phyloP scores from a whole-genome alignment of 1,139 yeast genomes.

The Diutina neorugosa region DNA sequence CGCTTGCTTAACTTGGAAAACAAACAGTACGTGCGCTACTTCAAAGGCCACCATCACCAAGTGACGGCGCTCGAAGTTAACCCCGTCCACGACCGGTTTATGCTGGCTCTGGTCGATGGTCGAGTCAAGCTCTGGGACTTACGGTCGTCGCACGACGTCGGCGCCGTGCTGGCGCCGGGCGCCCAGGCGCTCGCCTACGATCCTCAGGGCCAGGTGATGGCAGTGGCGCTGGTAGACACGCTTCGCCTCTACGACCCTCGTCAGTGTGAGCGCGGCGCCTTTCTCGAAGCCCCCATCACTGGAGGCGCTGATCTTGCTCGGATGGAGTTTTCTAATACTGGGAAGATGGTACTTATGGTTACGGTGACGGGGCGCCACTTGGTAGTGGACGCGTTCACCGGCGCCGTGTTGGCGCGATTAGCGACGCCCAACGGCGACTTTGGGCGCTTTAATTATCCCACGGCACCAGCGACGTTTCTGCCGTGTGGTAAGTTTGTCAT shows the following conservation, averaged over 20 bases:
- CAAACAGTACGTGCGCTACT: constrained; percentile 72
- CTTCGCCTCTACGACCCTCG: constrained; percentile 52
- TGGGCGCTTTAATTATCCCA: constrained; percentile 30
- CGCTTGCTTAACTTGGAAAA: constrained; percentile 69
- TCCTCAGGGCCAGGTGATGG: constrained; percentile 75
- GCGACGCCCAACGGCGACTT: constrained; percentile 12
- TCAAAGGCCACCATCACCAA: constrained; percentile 71
- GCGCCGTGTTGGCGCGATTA: constrained; percentile 42
- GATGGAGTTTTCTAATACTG: constrained; percentile 76
- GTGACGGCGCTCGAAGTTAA: constrained; percentile 66
- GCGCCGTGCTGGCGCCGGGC: constrained; percentile 45
- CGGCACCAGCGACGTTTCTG: constrained; percentile 55
- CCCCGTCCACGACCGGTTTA: constrained; percentile 56
- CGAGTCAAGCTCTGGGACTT: constrained; percentile 85
- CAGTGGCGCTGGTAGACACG: constrained; percentile 43
- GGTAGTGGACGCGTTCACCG: constrained; percentile 62
- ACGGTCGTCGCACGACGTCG: constrained; percentile 47
- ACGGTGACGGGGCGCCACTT: constrained; percentile 45
- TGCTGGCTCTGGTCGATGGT: constrained; percentile 64
- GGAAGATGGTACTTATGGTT: constrained; percentile 57
- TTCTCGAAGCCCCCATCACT: constrained; percentile 27
- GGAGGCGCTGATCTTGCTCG: constrained; percentile 29
- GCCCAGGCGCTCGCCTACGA: constrained; percentile 61
- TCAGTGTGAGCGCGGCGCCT: constrained; percentile 43
- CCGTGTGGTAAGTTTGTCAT: constrained; percentile 74